Percentiles rank a stretch among this genome's conserved stretches.
Evolutionary conservation across 768 basidiomycete genomes (phyloP).

Genomic region (Collybiopsis confluens): DNA sequence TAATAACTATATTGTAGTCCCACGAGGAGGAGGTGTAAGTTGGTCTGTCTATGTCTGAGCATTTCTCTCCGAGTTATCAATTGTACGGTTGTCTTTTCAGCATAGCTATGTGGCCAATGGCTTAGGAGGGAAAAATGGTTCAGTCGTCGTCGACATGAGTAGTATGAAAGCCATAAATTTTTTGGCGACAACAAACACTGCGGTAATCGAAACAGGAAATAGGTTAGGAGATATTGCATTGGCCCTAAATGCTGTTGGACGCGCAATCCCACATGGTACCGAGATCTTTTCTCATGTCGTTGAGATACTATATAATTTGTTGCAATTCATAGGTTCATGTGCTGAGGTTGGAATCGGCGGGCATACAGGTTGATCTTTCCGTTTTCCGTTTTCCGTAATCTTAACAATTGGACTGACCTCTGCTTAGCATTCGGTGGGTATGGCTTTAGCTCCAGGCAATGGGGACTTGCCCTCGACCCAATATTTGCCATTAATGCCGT

Average conservation of each 20-base stretch:
- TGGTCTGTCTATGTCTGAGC: background rate
- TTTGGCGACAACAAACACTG: slow-evolving; percentile 22
- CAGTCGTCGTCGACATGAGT: slow-evolving; percentile 37
- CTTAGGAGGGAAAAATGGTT: slow-evolving; percentile 35
- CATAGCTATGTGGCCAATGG: slow-evolving; percentile 44
- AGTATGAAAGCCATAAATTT: slow-evolving; percentile 31
- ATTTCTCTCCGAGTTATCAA: background rate
- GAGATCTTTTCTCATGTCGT: too few species aligned
- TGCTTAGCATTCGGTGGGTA: slow-evolving; percentile 21
- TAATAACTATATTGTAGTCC: slow-evolving; percentile 33
- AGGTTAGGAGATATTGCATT: slow-evolving; percentile 34
- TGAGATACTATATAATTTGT: too few species aligned
- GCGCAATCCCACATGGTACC: slow-evolving; percentile 37
- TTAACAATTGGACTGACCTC: background rate
- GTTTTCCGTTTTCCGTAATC: too few species aligned
- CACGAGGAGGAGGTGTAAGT: slow-evolving; percentile 42
- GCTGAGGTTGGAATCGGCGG: slow-evolving; percentile 44
- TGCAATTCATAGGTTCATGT: too few species aligned
- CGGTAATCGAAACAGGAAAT: slow-evolving; percentile 34
- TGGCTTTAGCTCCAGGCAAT: slow-evolving; percentile 22
- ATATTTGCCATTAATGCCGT: slow-evolving; percentile 22
- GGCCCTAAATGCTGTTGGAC: slow-evolving; percentile 28
- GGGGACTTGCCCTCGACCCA: slow-evolving; percentile 26
- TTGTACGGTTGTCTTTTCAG: slow-evolving; percentile 9
- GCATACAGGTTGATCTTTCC: slow-evolving; percentile 27